Evolutionary conservation across 805 yeast species (phyloP).

Genomic region (Pachysolen tannophilus): DNA sequence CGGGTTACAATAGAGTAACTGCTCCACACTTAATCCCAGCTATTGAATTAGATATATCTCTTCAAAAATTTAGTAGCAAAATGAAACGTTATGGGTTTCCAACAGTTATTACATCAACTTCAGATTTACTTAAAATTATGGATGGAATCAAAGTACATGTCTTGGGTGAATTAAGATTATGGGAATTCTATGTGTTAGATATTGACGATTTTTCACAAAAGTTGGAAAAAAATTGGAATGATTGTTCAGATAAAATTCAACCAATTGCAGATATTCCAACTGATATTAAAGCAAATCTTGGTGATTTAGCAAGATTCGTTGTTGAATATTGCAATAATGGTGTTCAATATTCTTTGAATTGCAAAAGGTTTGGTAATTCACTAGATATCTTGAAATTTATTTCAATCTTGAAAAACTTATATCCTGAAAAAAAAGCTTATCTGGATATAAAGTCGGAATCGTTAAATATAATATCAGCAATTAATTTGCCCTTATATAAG

Average conservation of each 20-base stretch:
- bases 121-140: constrained; percentile 54
- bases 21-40: constrained; percentile 88
- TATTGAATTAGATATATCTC: constrained; percentile 68
- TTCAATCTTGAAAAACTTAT: constrained; percentile 35
- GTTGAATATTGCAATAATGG: constrained; percentile 30
- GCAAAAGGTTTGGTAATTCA: constrained; percentile 42
- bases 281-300: constrained; percentile 29
- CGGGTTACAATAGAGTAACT: constrained; percentile 78
- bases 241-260: constrained; percentile 8
- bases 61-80: constrained; percentile 55
- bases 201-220: constrained; percentile 32
- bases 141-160: constrained; percentile 67
- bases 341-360: constrained; percentile 34
- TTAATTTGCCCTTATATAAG: constrained; percentile 64
- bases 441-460: constrained; percentile 32
- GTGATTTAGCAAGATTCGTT: constrained; percentile 41
- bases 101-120: constrained; percentile 35
- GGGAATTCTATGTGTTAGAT: constrained; percentile 85
- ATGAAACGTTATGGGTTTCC: constrained; percentile 58
- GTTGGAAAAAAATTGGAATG: constrained; percentile 30
- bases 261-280: constrained; percentile 36
- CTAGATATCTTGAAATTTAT: constrained; percentile 46
- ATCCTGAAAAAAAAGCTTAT: constrained; percentile 22
- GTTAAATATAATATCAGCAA: constrained; percentile 56
- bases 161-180: constrained; percentile 54